A percentile compares a stretch with the other conserved stretches of the same genome.
Evolutionary conservation across 1,284 basidiomycete genomes (phyloP).

Genomic region (Hypsizygus ulmarius): DNA sequence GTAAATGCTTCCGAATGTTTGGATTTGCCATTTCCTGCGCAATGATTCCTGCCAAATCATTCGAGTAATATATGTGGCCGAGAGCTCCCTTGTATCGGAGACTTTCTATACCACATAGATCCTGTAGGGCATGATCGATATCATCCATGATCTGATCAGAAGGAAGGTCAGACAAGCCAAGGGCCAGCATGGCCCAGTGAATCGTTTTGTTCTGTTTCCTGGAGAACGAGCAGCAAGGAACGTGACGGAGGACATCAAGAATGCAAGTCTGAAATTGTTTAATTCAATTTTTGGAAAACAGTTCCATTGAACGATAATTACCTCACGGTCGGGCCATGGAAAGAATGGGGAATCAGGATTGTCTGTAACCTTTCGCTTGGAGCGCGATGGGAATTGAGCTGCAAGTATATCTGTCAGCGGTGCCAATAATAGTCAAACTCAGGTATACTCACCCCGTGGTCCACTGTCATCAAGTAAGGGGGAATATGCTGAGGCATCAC

Average conservation of each 20-base stretch:
- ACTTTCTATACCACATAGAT: conserved; percentile 2
- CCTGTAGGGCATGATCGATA: background rate
- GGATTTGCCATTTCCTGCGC: conserved; percentile 9
- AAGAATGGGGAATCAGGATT: background rate
- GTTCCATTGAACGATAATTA: background rate
- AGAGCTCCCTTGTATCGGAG: conserved; percentile 1
- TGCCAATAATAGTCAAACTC: too few relatives aligned
- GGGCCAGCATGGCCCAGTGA: background rate
- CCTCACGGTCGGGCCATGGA: conserved; percentile 4
- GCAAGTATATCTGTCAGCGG: too few relatives aligned
- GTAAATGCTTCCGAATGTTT: background rate
- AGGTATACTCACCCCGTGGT: background rate
- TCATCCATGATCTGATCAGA: background rate
- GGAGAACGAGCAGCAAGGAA: conserved; percentile 4
- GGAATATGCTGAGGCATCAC: background rate
- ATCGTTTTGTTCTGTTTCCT: conserved; percentile 1
- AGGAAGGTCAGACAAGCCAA: background rate
- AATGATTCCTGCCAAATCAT: conserved; percentile 4
- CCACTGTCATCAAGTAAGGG: background rate
- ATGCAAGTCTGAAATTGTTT: conserved; percentile 2
- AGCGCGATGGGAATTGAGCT: too few relatives aligned
- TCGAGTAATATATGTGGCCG: conserved; percentile 7
- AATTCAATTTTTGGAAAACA: background rate
- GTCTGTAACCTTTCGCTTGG: background rate
- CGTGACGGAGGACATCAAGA: conserved; percentile 5